phyloP scores from a whole-genome alignment of 805 yeast species.

The Myxozyma mucilagina region DNA sequence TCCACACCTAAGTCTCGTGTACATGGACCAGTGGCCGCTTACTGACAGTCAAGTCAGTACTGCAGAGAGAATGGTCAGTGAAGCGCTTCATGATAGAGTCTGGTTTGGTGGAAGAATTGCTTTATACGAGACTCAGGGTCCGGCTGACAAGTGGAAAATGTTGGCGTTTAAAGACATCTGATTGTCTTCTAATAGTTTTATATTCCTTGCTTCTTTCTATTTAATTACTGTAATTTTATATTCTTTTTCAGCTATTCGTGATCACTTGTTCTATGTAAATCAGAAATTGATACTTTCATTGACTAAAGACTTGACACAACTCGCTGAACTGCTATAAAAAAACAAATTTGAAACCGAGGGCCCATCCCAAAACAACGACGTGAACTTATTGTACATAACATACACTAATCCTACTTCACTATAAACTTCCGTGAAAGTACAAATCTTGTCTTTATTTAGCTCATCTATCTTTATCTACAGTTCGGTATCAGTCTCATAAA shows the following conservation, averaged over 20 bases:
- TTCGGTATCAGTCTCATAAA: conserved; percentile 38
- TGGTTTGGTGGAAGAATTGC: conserved; percentile 73
- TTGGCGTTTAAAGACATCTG: conserved; percentile 49
- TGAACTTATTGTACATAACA: not conserved
- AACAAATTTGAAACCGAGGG: too few species aligned
- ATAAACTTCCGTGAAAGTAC: too few species aligned
- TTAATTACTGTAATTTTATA: too few species aligned
- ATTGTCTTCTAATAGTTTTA: too few species aligned
- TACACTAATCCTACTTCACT: not conserved
- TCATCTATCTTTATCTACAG: conserved; percentile 7
- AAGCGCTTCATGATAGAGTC: conserved; percentile 61
- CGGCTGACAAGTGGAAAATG: conserved; percentile 65
- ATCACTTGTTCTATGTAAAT: too few species aligned
- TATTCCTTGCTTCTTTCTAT: too few species aligned
- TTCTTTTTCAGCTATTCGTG: too few species aligned
- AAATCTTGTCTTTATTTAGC: not conserved
- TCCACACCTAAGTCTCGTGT: conserved; percentile 73
- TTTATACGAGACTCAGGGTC: conserved; percentile 70
- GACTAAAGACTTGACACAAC: too few species aligned
- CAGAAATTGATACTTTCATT: too few species aligned
- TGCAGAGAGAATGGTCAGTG: conserved; percentile 64
- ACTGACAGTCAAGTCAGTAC: conserved; percentile 66
- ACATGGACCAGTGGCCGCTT: conserved; percentile 64
- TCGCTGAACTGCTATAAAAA: too few species aligned
- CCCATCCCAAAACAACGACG: not conserved